These are phyloP conservation scores for Vigna radiata DNA, from an alignment of 306 rosid genomes.

Conservation along the genomic window DNA sequence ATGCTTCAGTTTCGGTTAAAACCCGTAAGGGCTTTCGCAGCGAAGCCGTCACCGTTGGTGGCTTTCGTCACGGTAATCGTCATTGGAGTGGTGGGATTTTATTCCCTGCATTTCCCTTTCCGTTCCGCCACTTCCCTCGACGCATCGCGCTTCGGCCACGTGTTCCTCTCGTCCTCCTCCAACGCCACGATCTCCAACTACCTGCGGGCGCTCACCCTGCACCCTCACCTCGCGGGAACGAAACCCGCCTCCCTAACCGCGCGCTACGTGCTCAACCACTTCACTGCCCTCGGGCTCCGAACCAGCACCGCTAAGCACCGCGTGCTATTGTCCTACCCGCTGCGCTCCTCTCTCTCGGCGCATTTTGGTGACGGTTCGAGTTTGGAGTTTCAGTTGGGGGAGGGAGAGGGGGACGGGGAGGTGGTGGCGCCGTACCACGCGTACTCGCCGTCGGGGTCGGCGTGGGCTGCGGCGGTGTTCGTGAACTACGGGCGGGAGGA, in stretches of 20 bases:
- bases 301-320: conserved; percentile 47
- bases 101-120: conserved; percentile 48
- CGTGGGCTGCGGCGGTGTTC: conserved; percentile 54
- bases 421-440: conserved; percentile 73
- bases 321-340: conserved; percentile 70
- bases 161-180: conserved; percentile 58
- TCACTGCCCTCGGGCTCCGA: conserved; percentile 46
- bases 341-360: conserved; percentile 58
- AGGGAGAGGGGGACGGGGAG: conserved; percentile 28
- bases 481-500: conserved; percentile 65
- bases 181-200: conserved; percentile 62
- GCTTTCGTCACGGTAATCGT: conserved; percentile 37
- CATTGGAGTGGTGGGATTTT: conserved; percentile 60
- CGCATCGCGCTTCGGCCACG: conserved; percentile 45
- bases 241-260: conserved; percentile 47
- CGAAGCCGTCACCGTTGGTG: conserved; percentile 43
- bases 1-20: conserved; percentile 50
- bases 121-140: neutral
- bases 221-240: conserved; percentile 80
- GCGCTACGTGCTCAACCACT: conserved; percentile 53
- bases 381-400: conserved; percentile 41
- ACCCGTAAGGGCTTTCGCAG: conserved; percentile 25
- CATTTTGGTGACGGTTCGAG: conserved; percentile 52
- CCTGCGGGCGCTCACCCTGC: conserved; percentile 67
- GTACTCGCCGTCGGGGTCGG: conserved; percentile 75